phyloP scores from a whole-genome alignment of 805 yeast genomes.

The Cyberlindnera amylophila region DNA sequence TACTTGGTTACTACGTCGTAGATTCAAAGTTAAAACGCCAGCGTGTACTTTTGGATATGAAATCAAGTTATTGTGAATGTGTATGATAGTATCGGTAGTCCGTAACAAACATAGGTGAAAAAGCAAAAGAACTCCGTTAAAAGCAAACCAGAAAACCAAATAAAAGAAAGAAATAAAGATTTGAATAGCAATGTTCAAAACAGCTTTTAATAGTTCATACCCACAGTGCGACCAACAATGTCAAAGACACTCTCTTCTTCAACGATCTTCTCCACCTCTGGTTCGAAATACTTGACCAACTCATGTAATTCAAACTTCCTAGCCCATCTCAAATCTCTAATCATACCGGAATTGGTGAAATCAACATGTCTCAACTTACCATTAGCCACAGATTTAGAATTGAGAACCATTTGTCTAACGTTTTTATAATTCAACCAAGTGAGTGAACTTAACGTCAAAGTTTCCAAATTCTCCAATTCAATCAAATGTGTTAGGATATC shows the following conservation, averaged over 20 bases:
- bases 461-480: conserved; percentile 35
- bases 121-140: neutral
- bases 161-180: neutral
- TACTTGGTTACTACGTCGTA: no score
- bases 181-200: no score
- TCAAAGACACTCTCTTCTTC: conserved; percentile 6
- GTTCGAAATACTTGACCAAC: conserved; percentile 18
- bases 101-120: neutral
- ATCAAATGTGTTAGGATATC: conserved; percentile 28
- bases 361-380: conserved; percentile 29
- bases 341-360: conserved; percentile 48
- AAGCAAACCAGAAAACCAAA: neutral
- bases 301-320: conserved; percentile 13
- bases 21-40: no score
- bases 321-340: conserved; percentile 45
- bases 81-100: no score
- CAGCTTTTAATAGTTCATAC: conserved; percentile 28
- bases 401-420: conserved; percentile 29
- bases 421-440: conserved; percentile 44
- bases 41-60: no score
- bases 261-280: conserved; percentile 15
- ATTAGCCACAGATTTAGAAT: conserved; percentile 20
- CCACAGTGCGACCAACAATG: conserved; percentile 18
- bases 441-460: conserved; percentile 35
- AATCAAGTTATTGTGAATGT: no score